These are phyloP conservation scores for Colletotrichum sp. DNA, from an alignment of 2,329 filamentous ascomycete species.

Conservation along the genomic window DNA sequence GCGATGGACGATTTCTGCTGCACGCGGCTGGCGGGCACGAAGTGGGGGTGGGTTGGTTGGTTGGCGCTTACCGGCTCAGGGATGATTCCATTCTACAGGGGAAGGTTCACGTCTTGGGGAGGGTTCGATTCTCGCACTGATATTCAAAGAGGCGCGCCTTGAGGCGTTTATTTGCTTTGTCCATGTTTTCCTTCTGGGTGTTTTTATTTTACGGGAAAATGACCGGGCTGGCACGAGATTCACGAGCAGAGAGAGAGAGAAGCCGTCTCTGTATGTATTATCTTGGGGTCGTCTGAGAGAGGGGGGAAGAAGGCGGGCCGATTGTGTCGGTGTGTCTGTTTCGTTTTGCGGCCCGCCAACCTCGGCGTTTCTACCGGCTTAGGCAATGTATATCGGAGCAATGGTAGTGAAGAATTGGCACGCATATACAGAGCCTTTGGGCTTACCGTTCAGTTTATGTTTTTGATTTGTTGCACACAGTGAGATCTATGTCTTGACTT, in stretches of 20 bases:
- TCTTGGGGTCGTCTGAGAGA: conserved; percentile 3
- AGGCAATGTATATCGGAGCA: conserved; percentile 16
- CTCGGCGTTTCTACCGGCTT: background rate
- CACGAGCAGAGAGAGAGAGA: conserved; percentile 13
- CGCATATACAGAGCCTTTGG: conserved; percentile 14
- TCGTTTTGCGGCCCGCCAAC: background rate
- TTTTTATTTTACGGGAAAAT: conserved; percentile 10
- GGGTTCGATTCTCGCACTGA: conserved; percentile 7
- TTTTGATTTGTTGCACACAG: background rate
- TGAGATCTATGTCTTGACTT: background rate
- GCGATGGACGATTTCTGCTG: background rate
- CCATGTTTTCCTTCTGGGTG: conserved; percentile 1
- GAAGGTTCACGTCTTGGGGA: background rate
- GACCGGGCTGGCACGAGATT: conserved; percentile 13
- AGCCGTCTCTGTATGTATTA: conserved; percentile 13
- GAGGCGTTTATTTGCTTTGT: conserved; percentile 19
- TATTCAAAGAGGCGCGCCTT: background rate
- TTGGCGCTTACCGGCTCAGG: conserved; percentile 7
- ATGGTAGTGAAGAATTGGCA: conserved; percentile 3
- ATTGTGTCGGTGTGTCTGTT: background rate
- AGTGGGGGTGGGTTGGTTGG: background rate
- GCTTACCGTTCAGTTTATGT: background rate
- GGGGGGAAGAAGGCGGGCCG: background rate
- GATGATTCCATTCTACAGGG: conserved; percentile 2
- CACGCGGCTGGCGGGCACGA: background rate